Evolutionary conservation across 106 monocot genomes (phyloP).

Genomic region (Apostasia shenzhenica): DNA sequence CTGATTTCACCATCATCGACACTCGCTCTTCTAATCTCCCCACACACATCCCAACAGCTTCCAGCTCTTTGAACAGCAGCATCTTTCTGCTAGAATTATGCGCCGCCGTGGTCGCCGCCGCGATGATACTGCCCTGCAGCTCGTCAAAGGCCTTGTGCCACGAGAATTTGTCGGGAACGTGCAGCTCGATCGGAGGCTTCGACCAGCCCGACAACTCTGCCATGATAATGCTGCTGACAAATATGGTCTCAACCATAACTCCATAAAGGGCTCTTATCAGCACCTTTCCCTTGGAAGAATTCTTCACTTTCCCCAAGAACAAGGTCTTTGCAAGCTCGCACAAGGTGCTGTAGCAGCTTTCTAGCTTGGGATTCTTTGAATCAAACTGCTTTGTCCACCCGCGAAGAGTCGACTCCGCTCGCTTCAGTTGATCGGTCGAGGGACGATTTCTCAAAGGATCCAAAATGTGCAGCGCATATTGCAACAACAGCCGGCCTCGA

Average conservation of each 20-base stretch:
- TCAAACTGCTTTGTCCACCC: conserved; percentile 36
- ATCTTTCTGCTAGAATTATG: conserved; percentile 3
- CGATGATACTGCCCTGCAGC: conserved; percentile 28
- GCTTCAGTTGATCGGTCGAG: conserved; percentile 28
- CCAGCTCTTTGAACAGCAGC: conserved; percentile 42
- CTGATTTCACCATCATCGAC: background rate
- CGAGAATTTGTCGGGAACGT: conserved; percentile 41
- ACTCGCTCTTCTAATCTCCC: conserved; percentile 18
- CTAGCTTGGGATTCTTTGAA: conserved; percentile 36
- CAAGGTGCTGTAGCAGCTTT: conserved; percentile 27
- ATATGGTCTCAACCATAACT: conserved; percentile 51
- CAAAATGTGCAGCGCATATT: conserved; percentile 45
- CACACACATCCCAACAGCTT: conserved; percentile 29
- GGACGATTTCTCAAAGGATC: conserved; percentile 8
- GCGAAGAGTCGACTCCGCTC: conserved; percentile 31
- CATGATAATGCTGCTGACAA: conserved; percentile 43
- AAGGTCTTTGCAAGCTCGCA: conserved; percentile 33
- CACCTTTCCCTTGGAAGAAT: conserved; percentile 62
- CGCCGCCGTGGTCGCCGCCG: conserved; percentile 23
- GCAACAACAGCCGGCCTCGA: conserved; percentile 50
- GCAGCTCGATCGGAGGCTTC: conserved; percentile 35
- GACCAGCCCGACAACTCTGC: conserved; percentile 44
- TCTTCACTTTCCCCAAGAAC: conserved; percentile 36
- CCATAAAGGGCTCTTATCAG: conserved; percentile 71
- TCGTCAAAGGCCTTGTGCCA: conserved; percentile 59